These are phyloP conservation scores for Wolfiporia cocos DNA, from an alignment of 1,284 basidiomycete species.

Conservation along the genomic window DNA sequence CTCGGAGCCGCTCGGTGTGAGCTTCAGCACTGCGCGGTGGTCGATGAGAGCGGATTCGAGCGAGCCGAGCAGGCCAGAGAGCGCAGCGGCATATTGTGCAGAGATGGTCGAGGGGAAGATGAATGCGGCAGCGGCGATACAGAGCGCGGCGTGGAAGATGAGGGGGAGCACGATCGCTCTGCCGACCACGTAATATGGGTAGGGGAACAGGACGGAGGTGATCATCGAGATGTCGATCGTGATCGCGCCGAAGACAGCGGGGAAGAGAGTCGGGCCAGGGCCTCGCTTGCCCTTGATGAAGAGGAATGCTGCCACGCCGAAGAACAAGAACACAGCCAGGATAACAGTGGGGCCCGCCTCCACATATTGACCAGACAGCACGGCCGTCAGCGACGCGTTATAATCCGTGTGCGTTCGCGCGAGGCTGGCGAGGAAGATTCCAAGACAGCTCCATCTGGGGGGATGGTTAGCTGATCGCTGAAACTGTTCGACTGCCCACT, in stretches of 20 bases:
- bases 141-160: constrained; percentile 52
- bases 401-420: constrained; percentile 44
- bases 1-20: constrained; percentile 36
- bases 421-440: constrained; percentile 56
- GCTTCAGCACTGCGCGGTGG: constrained; percentile 42
- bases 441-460: constrained; percentile 61
- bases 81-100: constrained; percentile 49
- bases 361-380: constrained; percentile 48
- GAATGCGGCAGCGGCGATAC: constrained; percentile 44
- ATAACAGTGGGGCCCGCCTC: constrained; percentile 60
- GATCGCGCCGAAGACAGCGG: constrained; percentile 53
- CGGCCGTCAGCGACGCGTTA: constrained; percentile 29
- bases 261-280: constrained; percentile 60
- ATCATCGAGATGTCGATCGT: constrained; percentile 56
- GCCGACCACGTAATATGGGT: constrained; percentile 55
- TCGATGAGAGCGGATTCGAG: constrained; percentile 40
- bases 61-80: constrained; percentile 48
- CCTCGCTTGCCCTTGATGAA: constrained; percentile 60
- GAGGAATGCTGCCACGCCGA: constrained; percentile 56
- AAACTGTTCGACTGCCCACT: too few relatives aligned
- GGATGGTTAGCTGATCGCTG: too few relatives aligned
- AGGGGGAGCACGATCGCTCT: constrained; percentile 53
- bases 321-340: constrained; percentile 58
- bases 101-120: constrained; percentile 70
- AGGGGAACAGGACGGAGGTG: constrained; percentile 60